Base-by-base conservation (phyloP, 225 moss, liverwort and hornwort species). In the Sphagnum tenellum region DNA sequence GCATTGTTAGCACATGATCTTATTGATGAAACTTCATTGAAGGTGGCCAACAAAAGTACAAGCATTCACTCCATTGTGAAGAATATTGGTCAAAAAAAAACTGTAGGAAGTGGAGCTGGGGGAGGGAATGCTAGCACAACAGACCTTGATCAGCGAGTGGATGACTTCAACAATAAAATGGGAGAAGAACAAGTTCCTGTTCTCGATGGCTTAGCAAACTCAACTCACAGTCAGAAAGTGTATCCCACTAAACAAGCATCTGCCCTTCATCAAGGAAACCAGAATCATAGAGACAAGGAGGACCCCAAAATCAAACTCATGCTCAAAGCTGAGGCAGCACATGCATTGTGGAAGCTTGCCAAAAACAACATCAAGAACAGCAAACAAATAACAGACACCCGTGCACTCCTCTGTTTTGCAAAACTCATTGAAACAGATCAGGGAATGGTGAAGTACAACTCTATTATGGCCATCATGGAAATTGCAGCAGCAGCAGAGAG, bases 371-470 rank as follows among this genome's bases (percentile, higher is more conserved):
- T 92, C 5, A 89, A 86, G 69, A 95, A 92, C 49, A 86, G 94
- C 57, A 95, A 89, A 85, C 86, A 89, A 12, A 95, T 95, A 5
- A 95, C 94, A 3, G 94, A 91, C 44, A 95, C 94, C 5, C 88
- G 91, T 57, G 94, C 94, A 49, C 78, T 95, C 2, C 68, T 95
- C 60, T 95, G 94, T 75, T 95, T 95, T 49, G 94, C 92, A 9
- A 89, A 92, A 73, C 76, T 95, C 71, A 89, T 92, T 66, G 86
- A 95, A 65, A 61, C 78, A 4, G 84, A 82, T 5, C 63, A 78
- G 9, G 91, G 82, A 4, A 78, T 80, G 0, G 86, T 95, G 14
- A 83, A 79, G 63, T 63, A 49, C 5, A 88, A 92, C 55, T 86
- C 88, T 3, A 74, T 89, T 10, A 88, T 86, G 89, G 92, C 95